Base-by-base conservation (phyloP, 768 basidiomycete genomes). In the Rhodotorula taiwanensis region DNA sequence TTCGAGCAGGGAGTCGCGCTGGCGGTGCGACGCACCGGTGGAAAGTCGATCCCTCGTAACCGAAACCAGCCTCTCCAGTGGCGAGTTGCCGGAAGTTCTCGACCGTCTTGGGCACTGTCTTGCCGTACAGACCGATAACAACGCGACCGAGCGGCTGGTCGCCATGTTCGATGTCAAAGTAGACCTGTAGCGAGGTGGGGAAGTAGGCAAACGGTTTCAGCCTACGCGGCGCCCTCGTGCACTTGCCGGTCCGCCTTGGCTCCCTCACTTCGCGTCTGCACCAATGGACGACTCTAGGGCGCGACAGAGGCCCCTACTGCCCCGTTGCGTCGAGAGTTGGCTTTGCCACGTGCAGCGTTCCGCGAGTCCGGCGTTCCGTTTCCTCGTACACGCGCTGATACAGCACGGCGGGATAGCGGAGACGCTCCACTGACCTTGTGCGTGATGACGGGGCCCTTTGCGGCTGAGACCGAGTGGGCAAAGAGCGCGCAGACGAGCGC, bases 11-110 rank as follows among this genome's bases (percentile, higher is more conserved):
- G 1, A 23, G 21, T 2, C 23, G 9, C 21, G 33, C 27, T 6
- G 49, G 23, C 30, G 30, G 28, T 4, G 1, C 13, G 2, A 34
- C 51, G 21, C 33, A 52, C 51, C 27, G 49, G 59, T 99, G 94
- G 84, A 99, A 99, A 71, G 85, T 86, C 64, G 90, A 92, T 48
- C 89, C 92, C 77, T 94, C 87, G 82, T 91, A 99, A 15, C 93
- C 92, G 74, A 81, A 94, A 23, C 86, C 89, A 71, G 82, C 83
- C 72, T 84, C 80, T 61, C 93, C 89, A 42, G 90, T 89, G 18
- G 88, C 80, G 70, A 99, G 81, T 76, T 89, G 81, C 94, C 63
- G 39, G 57, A 64, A 64, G 57, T 64, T 64, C 57, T 64, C 63
- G 5, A 39, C 57, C 23, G 63, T 64, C 53, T 52, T 52, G 34